Conservation (phyloP, 805 yeast species). For the Hyphopichia homilentoma region DNA sequence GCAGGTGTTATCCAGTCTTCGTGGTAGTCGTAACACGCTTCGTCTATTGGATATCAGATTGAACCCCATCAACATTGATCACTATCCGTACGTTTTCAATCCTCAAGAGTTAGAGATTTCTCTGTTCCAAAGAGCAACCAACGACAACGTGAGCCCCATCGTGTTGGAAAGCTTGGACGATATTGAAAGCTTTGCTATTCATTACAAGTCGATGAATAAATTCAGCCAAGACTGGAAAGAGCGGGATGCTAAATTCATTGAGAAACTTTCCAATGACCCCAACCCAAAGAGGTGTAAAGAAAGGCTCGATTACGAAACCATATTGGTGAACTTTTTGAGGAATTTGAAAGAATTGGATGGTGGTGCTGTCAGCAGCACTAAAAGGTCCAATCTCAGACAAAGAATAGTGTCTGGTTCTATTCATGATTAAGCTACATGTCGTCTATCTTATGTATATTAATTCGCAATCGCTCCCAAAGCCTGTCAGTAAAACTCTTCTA, state of each 20-base stretch:
- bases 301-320: conserved; percentile 30
- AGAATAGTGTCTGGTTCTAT: conserved; percentile 3
- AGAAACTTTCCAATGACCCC: conserved; percentile 13
- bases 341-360: conserved; percentile 37
- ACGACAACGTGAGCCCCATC: conserved; percentile 27
- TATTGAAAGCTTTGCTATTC: conserved; percentile 48
- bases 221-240: conserved; percentile 35
- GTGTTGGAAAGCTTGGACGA: conserved; percentile 47
- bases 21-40: conserved; percentile 28
- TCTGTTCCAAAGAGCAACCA: conserved; percentile 7
- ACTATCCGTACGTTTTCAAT: conserved; percentile 53
- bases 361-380: conserved; percentile 14
- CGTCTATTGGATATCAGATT: conserved; percentile 45
- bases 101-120: conserved; percentile 35
- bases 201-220: conserved; percentile 39
- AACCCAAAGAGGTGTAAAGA: conserved; percentile 9
- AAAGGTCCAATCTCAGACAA: conserved; percentile 8
- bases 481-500: too few species aligned
- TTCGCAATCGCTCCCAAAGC: too few species aligned
- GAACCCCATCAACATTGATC: conserved; percentile 43
- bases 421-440: neutral
- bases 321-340: conserved; percentile 30
- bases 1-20: conserved; percentile 26
- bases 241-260: conserved; percentile 31
- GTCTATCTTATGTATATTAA: too few species aligned